A percentile compares a stretch with the other conserved stretches of the same genome.
Conservation (phyloP, 495 filamentous ascomycete genomes). For the Chaetomium cochliodes region DNA sequence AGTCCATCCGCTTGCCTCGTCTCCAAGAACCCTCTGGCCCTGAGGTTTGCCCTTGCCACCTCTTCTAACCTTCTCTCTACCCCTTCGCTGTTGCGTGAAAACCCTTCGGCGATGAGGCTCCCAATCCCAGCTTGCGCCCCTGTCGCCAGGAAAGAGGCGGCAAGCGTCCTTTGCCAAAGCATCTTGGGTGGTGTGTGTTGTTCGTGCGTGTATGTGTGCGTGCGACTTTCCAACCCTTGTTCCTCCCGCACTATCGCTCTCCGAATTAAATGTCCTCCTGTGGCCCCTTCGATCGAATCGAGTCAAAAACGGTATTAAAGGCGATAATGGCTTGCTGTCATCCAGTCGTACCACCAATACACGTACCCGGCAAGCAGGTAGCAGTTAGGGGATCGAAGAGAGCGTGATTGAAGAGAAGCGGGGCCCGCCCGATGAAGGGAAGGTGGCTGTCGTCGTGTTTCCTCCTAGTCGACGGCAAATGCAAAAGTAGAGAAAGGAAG, state of each 20-base stretch:
- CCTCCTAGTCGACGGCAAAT: constrained; percentile 18
- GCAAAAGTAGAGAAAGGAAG: constrained; percentile 18
- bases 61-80: constrained; percentile 32
- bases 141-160: constrained; percentile 32
- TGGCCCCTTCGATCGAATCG: constrained; percentile 22
- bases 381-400: constrained; percentile 11
- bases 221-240: constrained; percentile 25
- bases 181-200: constrained; percentile 24
- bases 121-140: constrained; percentile 33
- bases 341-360: not conserved
- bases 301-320: constrained; percentile 5
- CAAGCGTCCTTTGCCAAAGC: constrained; percentile 34
- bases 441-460: constrained; percentile 23
- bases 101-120: constrained; percentile 30
- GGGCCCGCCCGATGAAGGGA: constrained; percentile 36
- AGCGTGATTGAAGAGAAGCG: constrained; percentile 28
- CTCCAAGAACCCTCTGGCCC: constrained; percentile 24
- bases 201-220: constrained; percentile 12
- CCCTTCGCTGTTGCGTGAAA: constrained; percentile 26
- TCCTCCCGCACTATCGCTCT: constrained; percentile 11
- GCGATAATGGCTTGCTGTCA: not conserved
- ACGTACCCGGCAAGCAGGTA: constrained; percentile 6
- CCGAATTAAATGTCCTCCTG: constrained; percentile 20
- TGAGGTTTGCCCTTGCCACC: constrained; percentile 28
- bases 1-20: constrained; percentile 24